A percentile compares a stretch with the other conserved stretches of the same genome.
Conservation (phyloP, 257 asterid genomes). For the Solanum tarapatanum region DNA sequence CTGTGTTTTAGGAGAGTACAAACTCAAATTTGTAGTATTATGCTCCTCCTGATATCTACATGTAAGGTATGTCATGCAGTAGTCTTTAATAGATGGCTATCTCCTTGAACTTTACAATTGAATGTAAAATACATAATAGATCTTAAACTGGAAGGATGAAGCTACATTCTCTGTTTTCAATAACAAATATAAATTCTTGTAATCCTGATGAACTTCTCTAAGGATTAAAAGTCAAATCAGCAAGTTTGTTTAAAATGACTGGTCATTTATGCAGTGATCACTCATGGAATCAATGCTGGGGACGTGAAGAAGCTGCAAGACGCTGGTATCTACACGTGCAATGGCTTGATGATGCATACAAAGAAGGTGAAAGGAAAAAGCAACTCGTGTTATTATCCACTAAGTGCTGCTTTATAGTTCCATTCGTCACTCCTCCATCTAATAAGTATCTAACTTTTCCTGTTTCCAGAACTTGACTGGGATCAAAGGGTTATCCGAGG, state of each 20-base stretch:
- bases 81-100: background rate
- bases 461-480: conserved; percentile 65
- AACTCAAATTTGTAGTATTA: background rate
- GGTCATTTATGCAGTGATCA: conserved; percentile 43
- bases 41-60: background rate
- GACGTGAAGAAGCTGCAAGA: conserved; percentile 98
- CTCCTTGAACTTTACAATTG: background rate
- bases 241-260: background rate
- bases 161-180: background rate
- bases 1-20: background rate
- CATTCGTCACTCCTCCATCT: background rate
- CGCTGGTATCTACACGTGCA: conserved; percentile 93
- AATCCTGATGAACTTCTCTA: background rate
- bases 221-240: background rate
- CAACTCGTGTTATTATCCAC: background rate
- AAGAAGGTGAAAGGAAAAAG: conserved; percentile 49
- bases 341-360: conserved; percentile 98
- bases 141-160: background rate
- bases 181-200: background rate
- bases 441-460: background rate
- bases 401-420: background rate
- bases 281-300: conserved; percentile 97
- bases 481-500: conserved; percentile 96
- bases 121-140: background rate
- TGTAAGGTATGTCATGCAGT: background rate